These are phyloP conservation scores for Aspergillus asperescens DNA, from an alignment of 495 filamentous ascomycete genomes.

Conservation along the genomic window DNA sequence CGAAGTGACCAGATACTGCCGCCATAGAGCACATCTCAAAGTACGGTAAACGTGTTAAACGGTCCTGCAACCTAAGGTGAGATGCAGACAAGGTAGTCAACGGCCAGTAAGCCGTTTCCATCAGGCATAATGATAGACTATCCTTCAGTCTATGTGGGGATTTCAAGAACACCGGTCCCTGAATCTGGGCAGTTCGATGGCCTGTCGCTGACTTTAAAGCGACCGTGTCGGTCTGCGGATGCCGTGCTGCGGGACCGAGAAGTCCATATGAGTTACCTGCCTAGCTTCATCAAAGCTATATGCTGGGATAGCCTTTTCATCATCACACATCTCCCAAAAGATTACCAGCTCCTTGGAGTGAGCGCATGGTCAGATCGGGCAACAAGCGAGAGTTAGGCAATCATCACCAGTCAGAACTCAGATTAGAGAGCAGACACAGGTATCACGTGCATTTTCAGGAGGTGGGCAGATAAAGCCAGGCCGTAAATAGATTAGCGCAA, in stretches of 20 bases:
- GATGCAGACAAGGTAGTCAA: neutral
- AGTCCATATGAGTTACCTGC: slow-evolving; percentile 36
- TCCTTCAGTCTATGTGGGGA: neutral
- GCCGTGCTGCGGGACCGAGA: slow-evolving; percentile 49
- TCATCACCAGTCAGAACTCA: slow-evolving; percentile 6
- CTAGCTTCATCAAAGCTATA: slow-evolving; percentile 37
- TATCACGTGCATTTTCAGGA: slow-evolving; percentile 6
- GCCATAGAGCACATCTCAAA: neutral
- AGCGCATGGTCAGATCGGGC: slow-evolving; percentile 26
- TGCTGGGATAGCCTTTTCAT: slow-evolving; percentile 60
- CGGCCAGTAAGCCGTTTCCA: neutral
- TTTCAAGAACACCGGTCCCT: neutral
- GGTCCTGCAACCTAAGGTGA: no score
- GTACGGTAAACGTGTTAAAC: neutral
- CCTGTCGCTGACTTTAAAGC: slow-evolving; percentile 27
- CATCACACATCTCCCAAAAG: slow-evolving; percentile 47
- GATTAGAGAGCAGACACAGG: slow-evolving; percentile 1
- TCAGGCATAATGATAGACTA: neutral
- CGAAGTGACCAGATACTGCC: neutral
- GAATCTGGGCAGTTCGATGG: slow-evolving; percentile 2
- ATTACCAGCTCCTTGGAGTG: slow-evolving; percentile 39
- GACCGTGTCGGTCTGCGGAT: slow-evolving; percentile 30
- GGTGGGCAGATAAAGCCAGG: slow-evolving; percentile 7
- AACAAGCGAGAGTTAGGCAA: slow-evolving; percentile 18
- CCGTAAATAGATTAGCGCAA: slow-evolving; percentile 21